phyloP scores from a whole-genome alignment of 176 grass and related monocot species.

The Cenchrus purpureus region DNA sequence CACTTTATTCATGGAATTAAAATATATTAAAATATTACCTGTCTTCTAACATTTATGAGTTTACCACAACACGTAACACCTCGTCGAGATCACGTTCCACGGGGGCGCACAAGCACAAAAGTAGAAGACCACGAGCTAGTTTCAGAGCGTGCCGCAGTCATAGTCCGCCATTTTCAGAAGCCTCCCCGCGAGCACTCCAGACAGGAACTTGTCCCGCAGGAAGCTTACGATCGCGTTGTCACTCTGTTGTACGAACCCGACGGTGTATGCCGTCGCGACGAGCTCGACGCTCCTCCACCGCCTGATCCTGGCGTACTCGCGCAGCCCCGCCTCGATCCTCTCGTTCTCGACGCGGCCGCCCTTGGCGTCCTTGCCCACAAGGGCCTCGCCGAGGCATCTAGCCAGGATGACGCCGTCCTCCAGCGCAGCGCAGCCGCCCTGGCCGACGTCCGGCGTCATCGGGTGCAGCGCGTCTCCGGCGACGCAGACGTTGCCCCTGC shows the following conservation, averaged over 20 bases:
- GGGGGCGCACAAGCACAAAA: no score
- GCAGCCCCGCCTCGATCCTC: slow-evolving; percentile 41
- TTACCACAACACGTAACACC: no score
- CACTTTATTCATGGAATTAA: no score
- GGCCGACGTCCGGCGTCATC: slow-evolving; percentile 83
- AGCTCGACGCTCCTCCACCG: slow-evolving; percentile 69
- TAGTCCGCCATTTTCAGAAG: slow-evolving; percentile 45
- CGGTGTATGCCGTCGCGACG: slow-evolving; percentile 27
- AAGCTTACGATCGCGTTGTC: slow-evolving; percentile 32
- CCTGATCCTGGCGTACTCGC: slow-evolving; percentile 50
- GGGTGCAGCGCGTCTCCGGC: slow-evolving; percentile 84
- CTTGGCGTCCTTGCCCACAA: neutral
- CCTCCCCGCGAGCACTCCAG: slow-evolving; percentile 21
- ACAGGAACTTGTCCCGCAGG: slow-evolving; percentile 55
- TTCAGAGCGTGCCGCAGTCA: slow-evolving; percentile 48
- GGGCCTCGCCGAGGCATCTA: slow-evolving; percentile 53
- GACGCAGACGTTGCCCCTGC: slow-evolving; percentile 64
- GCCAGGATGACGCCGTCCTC: slow-evolving; percentile 70
- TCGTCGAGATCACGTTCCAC: no score
- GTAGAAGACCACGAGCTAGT: neutral
- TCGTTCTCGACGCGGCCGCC: neutral
- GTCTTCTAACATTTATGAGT: no score
- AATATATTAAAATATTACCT: no score
- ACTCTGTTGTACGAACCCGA: slow-evolving; percentile 63
- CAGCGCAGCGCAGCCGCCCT: slow-evolving; percentile 71